Conservation (phyloP, 1,139 yeast genomes). For the Spencermartinsiella ligniputridi region DNA sequence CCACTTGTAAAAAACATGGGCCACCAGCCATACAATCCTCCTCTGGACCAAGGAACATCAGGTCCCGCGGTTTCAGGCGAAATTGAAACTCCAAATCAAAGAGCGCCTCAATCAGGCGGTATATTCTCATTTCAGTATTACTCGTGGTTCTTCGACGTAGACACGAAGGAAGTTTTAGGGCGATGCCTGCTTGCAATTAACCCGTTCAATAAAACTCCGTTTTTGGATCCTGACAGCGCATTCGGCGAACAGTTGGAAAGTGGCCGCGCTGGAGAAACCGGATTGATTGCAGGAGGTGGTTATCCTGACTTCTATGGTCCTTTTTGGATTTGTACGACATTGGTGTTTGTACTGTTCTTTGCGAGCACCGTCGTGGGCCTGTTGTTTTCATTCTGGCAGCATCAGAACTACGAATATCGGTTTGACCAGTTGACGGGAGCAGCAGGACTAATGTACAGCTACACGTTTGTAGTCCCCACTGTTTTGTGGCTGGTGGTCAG, state of each 20-base stretch:
- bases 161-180: constrained; percentile 49
- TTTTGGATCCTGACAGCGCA: constrained; percentile 30
- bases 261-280: constrained; percentile 32
- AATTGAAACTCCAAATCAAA: constrained; percentile 14
- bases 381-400: constrained; percentile 40
- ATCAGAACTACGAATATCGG: constrained; percentile 49
- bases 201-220: constrained; percentile 30
- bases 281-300: constrained; percentile 26
- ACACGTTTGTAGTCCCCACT: constrained; percentile 60
- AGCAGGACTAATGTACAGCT: constrained; percentile 65
- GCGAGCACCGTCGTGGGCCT: constrained; percentile 61
- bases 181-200: constrained; percentile 36
- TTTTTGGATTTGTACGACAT: constrained; percentile 78
- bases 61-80: constrained; percentile 13
- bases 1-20: constrained; percentile 4
- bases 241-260: constrained; percentile 23
- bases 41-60: constrained; percentile 1
- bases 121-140: constrained; percentile 55
- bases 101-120: constrained; percentile 32
- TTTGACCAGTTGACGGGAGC: constrained; percentile 64
- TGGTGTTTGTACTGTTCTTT: constrained; percentile 67
- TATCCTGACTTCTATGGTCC: constrained; percentile 71
- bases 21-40: constrained; percentile 7
- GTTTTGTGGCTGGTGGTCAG: constrained; percentile 47
- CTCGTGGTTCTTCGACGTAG: constrained; percentile 58